These are phyloP conservation scores for Trichosporon ovoides DNA, from an alignment of 1,284 basidiomycete species.

Conservation along the genomic window DNA sequence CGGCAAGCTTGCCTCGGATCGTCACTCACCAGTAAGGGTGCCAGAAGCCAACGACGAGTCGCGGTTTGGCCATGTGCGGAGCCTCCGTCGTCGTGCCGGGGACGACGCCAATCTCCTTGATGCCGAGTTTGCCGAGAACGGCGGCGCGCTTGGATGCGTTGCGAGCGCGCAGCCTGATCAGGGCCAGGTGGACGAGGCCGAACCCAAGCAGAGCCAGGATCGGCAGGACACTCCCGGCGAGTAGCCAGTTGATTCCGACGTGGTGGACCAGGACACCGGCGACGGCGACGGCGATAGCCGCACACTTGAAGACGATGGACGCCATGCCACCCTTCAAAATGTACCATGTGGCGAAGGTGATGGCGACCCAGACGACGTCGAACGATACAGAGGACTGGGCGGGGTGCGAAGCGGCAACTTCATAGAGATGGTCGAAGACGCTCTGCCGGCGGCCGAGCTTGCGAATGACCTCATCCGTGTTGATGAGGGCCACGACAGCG, in stretches of 20 bases:
- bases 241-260: slow-evolving; percentile 38
- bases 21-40: slow-evolving; percentile 83
- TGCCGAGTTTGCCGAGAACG: slow-evolving; percentile 31
- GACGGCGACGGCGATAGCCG: background rate
- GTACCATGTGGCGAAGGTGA: slow-evolving; percentile 31
- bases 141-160: slow-evolving; percentile 29
- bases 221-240: slow-evolving; percentile 35
- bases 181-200: slow-evolving; percentile 16
- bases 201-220: slow-evolving; percentile 28
- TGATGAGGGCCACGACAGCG: slow-evolving; percentile 50
- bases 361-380: slow-evolving; percentile 57
- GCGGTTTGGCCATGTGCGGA: slow-evolving; percentile 29
- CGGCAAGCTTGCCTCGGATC: background rate
- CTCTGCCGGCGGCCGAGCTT: slow-evolving; percentile 15
- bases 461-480: slow-evolving; percentile 27
- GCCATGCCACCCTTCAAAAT: slow-evolving; percentile 33
- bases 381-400: slow-evolving; percentile 63
- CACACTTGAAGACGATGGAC: slow-evolving; percentile 23
- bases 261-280: slow-evolving; percentile 12
- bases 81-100: slow-evolving; percentile 30
- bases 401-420: slow-evolving; percentile 55
- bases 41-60: slow-evolving; percentile 73
- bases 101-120: slow-evolving; percentile 29
- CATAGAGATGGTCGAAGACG: slow-evolving; percentile 16
- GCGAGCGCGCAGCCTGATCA: slow-evolving; percentile 22